Percentiles rank a stretch among this genome's conserved stretches.
Conservation (phyloP, 805 yeast genomes). For the Sungouiozyma ichnusensis region DNA sequence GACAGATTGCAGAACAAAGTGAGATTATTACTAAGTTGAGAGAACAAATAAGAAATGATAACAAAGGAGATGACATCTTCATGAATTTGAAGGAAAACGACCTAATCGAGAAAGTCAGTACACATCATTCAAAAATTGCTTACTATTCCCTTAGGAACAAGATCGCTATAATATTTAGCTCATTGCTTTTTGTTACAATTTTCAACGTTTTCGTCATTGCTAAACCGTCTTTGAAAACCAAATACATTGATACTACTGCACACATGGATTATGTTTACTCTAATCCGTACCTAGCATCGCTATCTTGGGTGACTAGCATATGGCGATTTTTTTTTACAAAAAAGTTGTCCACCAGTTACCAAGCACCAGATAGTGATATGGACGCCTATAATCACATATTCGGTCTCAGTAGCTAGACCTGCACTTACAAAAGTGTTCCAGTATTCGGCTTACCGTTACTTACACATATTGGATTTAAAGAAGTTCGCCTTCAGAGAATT, state of each 20-base stretch:
- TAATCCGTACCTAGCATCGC: not conserved
- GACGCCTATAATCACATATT: not conserved
- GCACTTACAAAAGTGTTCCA: no score
- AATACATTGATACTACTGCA: not conserved
- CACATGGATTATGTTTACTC: not conserved
- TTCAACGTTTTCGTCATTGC: not conserved
- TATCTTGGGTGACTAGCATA: not conserved
- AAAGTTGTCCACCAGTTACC: not conserved
- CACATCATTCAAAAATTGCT: not conserved
- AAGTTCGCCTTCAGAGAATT: no score
- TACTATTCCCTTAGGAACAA: not conserved
- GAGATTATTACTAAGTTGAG: slow-evolving; percentile 15
- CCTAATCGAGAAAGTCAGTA: not conserved
- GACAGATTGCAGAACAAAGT: slow-evolving; percentile 22
- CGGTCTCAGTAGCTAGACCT: no score
- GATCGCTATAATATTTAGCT: not conserved
- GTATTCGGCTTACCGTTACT: no score
- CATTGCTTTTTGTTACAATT: not conserved
- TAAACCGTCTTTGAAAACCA: not conserved
- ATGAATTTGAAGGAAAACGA: not conserved
- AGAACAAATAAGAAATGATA: slow-evolving; percentile 7
- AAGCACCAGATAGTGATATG: no score
- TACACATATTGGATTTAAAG: no score
- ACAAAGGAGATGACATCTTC: not conserved
- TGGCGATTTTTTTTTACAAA: not conserved